Evolutionary conservation across 169 alveolate genomes (phyloP), one percentile per base, ranked within the genome.

Genomic region (Eimeria sp.): DNA sequence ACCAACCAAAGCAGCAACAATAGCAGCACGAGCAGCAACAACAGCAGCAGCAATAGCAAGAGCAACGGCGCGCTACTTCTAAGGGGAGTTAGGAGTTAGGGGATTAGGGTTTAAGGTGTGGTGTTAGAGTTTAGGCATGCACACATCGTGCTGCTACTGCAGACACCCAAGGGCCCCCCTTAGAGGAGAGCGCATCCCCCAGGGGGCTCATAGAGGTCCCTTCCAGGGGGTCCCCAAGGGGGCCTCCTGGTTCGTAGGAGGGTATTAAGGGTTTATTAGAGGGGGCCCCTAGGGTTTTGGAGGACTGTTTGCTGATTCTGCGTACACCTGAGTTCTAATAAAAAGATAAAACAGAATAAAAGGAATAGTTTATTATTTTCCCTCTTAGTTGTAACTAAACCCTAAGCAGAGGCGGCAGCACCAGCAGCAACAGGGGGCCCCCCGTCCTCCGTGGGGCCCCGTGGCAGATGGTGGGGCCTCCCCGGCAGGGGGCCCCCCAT

Each of bases 381-480:
- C 40, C 2, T 27, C 76, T 25, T 16, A 27, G 10, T 20, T 9
- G 2, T 65, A 20, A 20, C 13, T 10, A 25, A 25, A 27, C 13
- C 13, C 34, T 10, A 4, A 20, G 13, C 14, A n/a, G 76, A 65
- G 76, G 76, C 34, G 43, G 43, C 76, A 34, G 40, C 76, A 16
- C 47, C 13, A n/a, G 76, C 43, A 27, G 43, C 76, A 16, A 20
- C 27, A 9, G 76, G 76, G 76, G 76, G 76, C 76, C 76, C 76
- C 76, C 76, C n/a, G 11, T n/a, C 76, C 76, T 1, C 11, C 34
- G 76, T 16, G 76, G 76, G 76, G 76, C 76, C 76, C 76, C 76
- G 34, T 9, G 11, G 34, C 76, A 16, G 43, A 27, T 16, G 76
- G 76, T 16, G 76, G 34, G 34, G 34, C 76, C 76, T n/a, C 76